Base-by-base conservation (phyloP, 805 yeast species). In the Candida succiphila region DNA sequence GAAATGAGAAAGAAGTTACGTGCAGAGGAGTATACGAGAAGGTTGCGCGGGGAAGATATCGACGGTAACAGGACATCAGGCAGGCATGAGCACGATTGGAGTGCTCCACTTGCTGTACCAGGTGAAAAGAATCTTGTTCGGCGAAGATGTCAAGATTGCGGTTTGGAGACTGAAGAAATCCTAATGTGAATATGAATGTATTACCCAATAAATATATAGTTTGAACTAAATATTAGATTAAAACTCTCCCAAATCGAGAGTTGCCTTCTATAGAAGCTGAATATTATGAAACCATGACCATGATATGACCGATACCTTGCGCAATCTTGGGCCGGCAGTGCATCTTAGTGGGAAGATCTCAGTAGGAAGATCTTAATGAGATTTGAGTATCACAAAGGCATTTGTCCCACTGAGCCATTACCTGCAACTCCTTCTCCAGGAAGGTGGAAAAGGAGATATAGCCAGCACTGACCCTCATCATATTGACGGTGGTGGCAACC, bases 1-100 rank as follows among this genome's bases (percentile, higher is more conserved):
- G 94, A 88, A 46, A 89, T 92, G 95, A 66, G 96, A 40, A 76
- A 82, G 52, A 79, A 82, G 45, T 82, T 96, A 2, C 67, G 98
- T 45, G 96, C 98, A 0, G 95, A 88, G 52, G 92, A 83, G 49
- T 77, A 67, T 48, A 87, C 94, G 1, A 69, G 87, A 45, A 70
- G 72, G 44, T 45, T 81, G 17, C 66, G 88, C 26, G 72, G 75
- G 36, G 75, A 75, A 3, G 63, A 72, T 40, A 47, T 51, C 7
- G 20, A 25, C 5, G 29, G 21, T 7, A 29, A 29, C n/a, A 28
- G 17, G 10, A 42, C 41, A 7, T 25, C 22, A 12, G 72, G 67
- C 22, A 65, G 71, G 7, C 96, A 88, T 54, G 67, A 59, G 10
- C 96, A 87, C 52, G 75, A 72, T 17, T 87, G 92, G 81, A 69